A percentile compares a stretch with the other conserved stretches of the same genome.
Evolutionary conservation across 1,284 basidiomycete genomes (phyloP).

Genomic region (Ceratobasidium sp.): DNA sequence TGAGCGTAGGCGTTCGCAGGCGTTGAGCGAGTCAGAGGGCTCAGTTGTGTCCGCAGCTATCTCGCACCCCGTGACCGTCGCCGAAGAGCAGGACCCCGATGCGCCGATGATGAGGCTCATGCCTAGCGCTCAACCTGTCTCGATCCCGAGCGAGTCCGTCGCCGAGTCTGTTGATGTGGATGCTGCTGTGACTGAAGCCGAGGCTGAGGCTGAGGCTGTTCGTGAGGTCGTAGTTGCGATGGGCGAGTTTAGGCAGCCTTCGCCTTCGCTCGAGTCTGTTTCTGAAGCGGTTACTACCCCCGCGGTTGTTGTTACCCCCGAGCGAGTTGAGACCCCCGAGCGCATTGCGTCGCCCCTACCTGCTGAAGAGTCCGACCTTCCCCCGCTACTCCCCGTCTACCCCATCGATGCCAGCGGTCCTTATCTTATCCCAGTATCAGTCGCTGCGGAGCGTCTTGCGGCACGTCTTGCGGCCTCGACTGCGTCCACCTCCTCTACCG

Average conservation of each 20-base stretch:
- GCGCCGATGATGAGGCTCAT: slow-evolving; percentile 34
- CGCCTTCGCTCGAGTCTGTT: background rate
- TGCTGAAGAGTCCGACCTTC: slow-evolving; percentile 16
- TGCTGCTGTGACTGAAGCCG: background rate
- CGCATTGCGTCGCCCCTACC: slow-evolving; percentile 19
- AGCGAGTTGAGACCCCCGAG: background rate
- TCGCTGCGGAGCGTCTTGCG: slow-evolving; percentile 29
- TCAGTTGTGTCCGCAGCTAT: background rate
- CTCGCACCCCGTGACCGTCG: slow-evolving; percentile 8
- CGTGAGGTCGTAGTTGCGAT: background rate
- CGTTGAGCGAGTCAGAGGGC: background rate
- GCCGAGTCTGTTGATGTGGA: slow-evolving; percentile 15
- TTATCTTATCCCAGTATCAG: background rate
- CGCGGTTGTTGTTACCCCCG: background rate
- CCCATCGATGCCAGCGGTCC: background rate
- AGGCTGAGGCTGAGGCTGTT: background rate
- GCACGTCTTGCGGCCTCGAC: slow-evolving; percentile 13
- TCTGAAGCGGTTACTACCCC: slow-evolving; percentile 12
- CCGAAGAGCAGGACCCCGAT: slow-evolving; percentile 35
- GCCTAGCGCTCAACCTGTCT: slow-evolving; percentile 37
- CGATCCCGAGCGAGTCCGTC: slow-evolving; percentile 16
- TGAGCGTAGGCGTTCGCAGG: background rate
- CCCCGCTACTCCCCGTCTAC: slow-evolving; percentile 17
- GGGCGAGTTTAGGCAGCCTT: background rate
- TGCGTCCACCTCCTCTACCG: slow-evolving; percentile 8